Base-by-base conservation (phyloP, 139 green algal genomes). In the Coelastrella sp. region DNA sequence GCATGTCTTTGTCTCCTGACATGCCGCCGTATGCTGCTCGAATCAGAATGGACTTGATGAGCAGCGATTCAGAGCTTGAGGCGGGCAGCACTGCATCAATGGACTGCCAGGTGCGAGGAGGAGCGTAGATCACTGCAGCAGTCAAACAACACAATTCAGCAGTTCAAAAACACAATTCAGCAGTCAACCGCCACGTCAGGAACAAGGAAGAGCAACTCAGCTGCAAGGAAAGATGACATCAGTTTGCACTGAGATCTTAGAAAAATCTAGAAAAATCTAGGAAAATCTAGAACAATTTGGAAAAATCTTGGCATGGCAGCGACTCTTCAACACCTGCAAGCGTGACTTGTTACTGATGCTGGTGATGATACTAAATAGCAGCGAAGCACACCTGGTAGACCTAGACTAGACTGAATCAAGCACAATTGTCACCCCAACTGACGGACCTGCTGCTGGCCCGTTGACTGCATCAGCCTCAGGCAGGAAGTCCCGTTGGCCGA, bases 11-110 rank as follows among this genome's bases (percentile, higher is more conserved):
- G 78, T 96, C 94, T 0, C 92, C 82, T 4, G 60, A 66, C 93
- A 96, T 95, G 80, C 94, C 94, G 9, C 94, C 94, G 79, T 92
- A 95, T 25, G 91, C 82, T 17, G 93, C 92, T 0, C 94, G 87
- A 68, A 95, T 63, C 79, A 93, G 59, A 79, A 96, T 88, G 85
- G 85, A 85, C 19, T 89, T 92, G 6, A 96, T 83, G 56, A 96
- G 91, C 81, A 89, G 58, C 4, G 79, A 79, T 73, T 92, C 93
- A 17, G 72, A 57, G 22, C 84, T 68, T 17, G 8, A 59, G 19
- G 49, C n/a, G 4, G 49, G 20, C 79, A 93, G 74, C 68, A 22
- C 17, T 14, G 22, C 68, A 59, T 82, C 81, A 20, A 89, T 58
- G 7, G 11, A 85, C 49, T 72, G 56, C n/a, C 75, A 78, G 72